Base-by-base conservation (phyloP, 306 rosid species). In the Vigna mungo region DNA sequence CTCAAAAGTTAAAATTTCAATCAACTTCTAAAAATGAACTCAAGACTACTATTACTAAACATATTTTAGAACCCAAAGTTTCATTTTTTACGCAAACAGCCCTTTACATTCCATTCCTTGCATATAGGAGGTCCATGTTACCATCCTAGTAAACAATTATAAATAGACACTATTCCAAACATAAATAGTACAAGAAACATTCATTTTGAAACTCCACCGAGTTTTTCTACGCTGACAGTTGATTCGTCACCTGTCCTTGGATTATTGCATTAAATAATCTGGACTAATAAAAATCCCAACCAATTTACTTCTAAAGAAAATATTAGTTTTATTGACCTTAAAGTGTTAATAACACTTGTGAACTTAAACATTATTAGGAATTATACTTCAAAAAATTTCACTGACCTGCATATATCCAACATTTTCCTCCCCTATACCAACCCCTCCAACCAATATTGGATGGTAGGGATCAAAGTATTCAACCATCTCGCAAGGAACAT, bases 391-490 rank as follows among this genome's bases (percentile, higher is more conserved):
- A 25, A 76, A 51, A 59, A 32, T 17, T 21, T n/a, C 70, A 60
- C 87, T 74, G 39, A 95, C 99, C 99, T 95, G 99, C 99, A 95
- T 95, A 84, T 84, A 89, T 79, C 99, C 99, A 46, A 84, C 95
- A 59, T 78, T 88, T 73, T 92, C 97, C 89, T 95, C 99, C 59
- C 92, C 97, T 70, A 88, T 86, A 85, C 93, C 97, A 77, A 90
- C 59, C 56, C 97, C 99, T 78, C 99, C 97, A 51, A 95, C 91
- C 90, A 95, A 86, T 79, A 89, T 82, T 48, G 97, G 97, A 83
- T 95, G 96, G 87, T 83, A 86, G 68, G 97, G 97, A 80, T 89
- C 91, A 78, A 95, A 95, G 79, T 88, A 78, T 72, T 89, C 93
- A 60, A 88, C 94, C 97, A 95, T 89, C 84, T 95, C 99, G 74